Evolutionary conservation across 129 eudicot species (phyloP), one percentile per base, ranked within the genome.

Genomic region (Lonicera japonica): DNA sequence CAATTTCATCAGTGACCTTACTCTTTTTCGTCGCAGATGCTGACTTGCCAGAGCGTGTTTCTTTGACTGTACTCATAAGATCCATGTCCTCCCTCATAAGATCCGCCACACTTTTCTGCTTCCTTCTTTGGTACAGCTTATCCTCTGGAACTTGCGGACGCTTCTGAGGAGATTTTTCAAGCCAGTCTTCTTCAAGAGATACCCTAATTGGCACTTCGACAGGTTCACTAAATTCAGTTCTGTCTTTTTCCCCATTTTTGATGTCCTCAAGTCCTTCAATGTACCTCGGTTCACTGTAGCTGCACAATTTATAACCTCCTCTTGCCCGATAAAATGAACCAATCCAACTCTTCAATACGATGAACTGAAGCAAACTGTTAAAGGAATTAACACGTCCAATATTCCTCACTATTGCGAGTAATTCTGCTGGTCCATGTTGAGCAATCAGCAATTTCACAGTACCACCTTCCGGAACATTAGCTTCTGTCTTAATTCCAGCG

Each of bases 241-340:
- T 58, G 11, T 38, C 59, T 15, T 20, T 64, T 15, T 15, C 16
- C 57, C 24, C 56, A 24, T 57, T 61, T 11, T 19, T 40, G 54
- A 72, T 67, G 40, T 78, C 97, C 50, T 77, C 87, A 62, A 82
- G 70, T 22, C 88, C 96, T 52, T 75, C 82, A 58, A 79, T 70
- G 1, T 18, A 16, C 25, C 10, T 11, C 9, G 80, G 77, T 18
- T 69, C 77, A 21, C 15, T 23, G 57, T 60, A 79, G 5, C 43
- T 29, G 3, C 70, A 62, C 63, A 79, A 54, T 4, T 21, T 10
- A 25, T 47, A 40, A 19, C 85, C 80, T 14, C 72, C 76, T 43
- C 51, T 79, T 1, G 63, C 54, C 20, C 67, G 68, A 73, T 22
- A 70, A 50, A 75, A 79, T 7, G 82, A 75, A 11, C 82, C 66